Base-by-base conservation (phyloP, 192 early-diverging fungal genomes). In the Entomortierella chlamydospora region DNA sequence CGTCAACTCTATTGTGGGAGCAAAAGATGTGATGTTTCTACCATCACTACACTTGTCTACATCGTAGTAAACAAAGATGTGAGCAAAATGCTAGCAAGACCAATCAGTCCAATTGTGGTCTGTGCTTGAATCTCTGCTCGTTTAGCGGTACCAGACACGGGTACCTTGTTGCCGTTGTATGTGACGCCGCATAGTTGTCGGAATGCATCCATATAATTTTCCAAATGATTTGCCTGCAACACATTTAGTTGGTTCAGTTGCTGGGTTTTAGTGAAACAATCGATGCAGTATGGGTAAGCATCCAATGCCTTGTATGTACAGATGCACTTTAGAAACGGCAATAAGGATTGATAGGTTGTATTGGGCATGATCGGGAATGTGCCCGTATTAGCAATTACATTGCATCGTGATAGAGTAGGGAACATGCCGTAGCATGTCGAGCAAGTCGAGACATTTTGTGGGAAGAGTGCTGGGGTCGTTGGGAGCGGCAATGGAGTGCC, bases 361-460 rank as follows among this genome's bases (percentile, higher is more conserved):
- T 70, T 79, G 61, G 76, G 34, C 9, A 60, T 65, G 12, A 70
- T 64, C 8, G 68, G 62, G 43, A 70, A 70, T 2, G 68, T 70
- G 50, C 70, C 51, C 15, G 61, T 37, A 31, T 77, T 77, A 33
- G 66, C 73, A 20, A 77, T 58, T 1, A 69, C 73, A 33, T 79
- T 79, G 42, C 68, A 79, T 18, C 76, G 55, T 13, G 76, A 70
- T 20, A 79, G 41, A 6, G 76, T 70, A 4, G 68, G 50, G 28
- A 70, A 79, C 68, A 70, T 70, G 41, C 68, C 62, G 30, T 70
- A 66, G 62, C 68, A 79, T 6, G 68, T 79, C 57, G 67, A 70
- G 34, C 74, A 79, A 8, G 57, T 66, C 10, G 65, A 70, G 20
- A 79, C 66, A 57, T 79, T 79, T 49, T 79, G 76, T 25, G 74